A percentile compares a stretch with the other conserved stretches of the same genome.
These are phyloP conservation scores for Lipomyces starkeyi DNA, from an alignment of 805 yeast species.

Conservation along the genomic window DNA sequence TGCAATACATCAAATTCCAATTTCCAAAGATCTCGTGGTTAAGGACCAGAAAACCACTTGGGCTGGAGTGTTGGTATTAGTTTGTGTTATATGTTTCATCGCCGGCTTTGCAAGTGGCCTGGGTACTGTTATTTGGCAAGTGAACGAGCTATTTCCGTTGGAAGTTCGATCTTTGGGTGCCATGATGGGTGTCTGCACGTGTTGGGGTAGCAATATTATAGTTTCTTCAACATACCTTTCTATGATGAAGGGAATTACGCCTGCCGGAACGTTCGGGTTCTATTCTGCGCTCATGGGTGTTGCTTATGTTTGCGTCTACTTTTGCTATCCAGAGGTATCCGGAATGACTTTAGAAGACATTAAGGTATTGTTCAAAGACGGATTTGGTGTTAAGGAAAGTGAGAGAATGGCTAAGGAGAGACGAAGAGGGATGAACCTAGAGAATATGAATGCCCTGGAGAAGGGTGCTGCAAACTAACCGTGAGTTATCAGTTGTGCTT, in stretches of 20 bases:
- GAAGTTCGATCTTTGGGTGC: conserved; percentile 89
- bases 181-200: conserved; percentile 85
- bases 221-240: conserved; percentile 91
- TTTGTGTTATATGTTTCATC: conserved; percentile 82
- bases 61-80: conserved; percentile 89
- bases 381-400: conserved; percentile 71
- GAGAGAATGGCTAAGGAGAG: too few species aligned
- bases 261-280: conserved; percentile 89
- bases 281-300: conserved; percentile 80
- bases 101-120: conserved; percentile 91
- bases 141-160: conserved; percentile 91
- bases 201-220: conserved; percentile 92
- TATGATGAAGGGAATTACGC: conserved; percentile 89
- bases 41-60: conserved; percentile 52
- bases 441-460: too few species aligned
- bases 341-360: conserved; percentile 91
- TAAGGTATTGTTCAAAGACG: conserved; percentile 76
- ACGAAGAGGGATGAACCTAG: too few species aligned
- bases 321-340: conserved; percentile 89
- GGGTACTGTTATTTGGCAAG: conserved; percentile 98
- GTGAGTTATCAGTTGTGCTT: too few species aligned
- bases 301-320: conserved; percentile 73
- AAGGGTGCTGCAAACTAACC: too few species aligned
- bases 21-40: conserved; percentile 54
- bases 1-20: conserved; percentile 83